These are phyloP conservation scores for Pythium apleroticum DNA, from an alignment of 352 stramenopile genomes.

Conservation along the genomic window DNA sequence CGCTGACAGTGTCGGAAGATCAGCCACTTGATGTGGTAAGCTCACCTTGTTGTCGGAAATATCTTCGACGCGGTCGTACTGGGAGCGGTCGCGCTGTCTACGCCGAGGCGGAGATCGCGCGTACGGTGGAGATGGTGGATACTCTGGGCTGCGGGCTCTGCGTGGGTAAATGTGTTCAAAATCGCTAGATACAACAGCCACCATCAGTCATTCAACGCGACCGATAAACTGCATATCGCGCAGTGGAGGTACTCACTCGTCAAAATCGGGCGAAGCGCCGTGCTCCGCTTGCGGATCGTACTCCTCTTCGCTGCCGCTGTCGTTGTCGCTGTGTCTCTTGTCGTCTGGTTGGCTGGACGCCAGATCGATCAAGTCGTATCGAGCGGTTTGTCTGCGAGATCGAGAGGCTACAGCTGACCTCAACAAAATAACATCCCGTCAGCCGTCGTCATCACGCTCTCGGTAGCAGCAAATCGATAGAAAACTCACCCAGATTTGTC, in stretches of 20 bases:
- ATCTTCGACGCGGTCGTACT: conserved; percentile 42
- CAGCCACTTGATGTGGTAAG: neutral
- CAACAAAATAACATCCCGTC: neutral
- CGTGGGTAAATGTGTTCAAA: conserved; percentile 12
- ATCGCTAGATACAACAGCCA: conserved; percentile 7
- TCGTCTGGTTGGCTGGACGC: conserved; percentile 13
- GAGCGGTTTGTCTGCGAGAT: neutral
- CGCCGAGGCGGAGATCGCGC: neutral
- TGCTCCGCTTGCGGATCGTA: neutral
- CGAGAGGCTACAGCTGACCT: neutral
- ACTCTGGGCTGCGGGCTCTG: neutral
- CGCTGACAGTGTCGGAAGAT: neutral
- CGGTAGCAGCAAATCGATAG: too few relatives aligned
- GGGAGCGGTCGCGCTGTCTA: neutral
- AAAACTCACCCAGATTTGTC: conserved; percentile 27
- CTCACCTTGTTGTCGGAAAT: conserved; percentile 69
- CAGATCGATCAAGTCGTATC: conserved; percentile 10
- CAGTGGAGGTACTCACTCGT: neutral
- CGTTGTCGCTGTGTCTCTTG: conserved; percentile 8
- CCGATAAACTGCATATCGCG: neutral
- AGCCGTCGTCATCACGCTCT: too few relatives aligned
- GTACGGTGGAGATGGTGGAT: neutral
- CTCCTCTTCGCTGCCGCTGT: conserved; percentile 7
- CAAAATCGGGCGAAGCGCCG: neutral
- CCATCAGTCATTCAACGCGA: neutral